These are phyloP conservation scores for Auriscalpium microsporum DNA, from an alignment of 768 basidiomycete species.

Conservation along the genomic window DNA sequence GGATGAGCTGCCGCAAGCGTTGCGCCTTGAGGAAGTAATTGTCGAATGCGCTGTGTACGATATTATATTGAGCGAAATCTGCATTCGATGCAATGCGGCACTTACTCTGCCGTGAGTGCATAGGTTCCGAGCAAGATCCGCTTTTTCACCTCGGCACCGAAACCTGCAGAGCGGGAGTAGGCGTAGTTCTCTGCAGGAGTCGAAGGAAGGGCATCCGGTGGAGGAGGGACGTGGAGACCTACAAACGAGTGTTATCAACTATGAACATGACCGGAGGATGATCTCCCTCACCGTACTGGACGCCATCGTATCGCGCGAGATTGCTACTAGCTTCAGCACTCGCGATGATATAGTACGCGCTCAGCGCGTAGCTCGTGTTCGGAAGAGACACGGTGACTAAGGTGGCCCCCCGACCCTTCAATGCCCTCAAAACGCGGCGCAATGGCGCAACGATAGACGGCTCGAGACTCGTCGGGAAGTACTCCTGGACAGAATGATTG, in stretches of 20 bases:
- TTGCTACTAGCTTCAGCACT: conserved; percentile 93
- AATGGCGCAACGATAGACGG: conserved; percentile 35
- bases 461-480: conserved; percentile 66
- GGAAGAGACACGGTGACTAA: conserved; percentile 72
- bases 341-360: conserved; percentile 94
- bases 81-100: background rate
- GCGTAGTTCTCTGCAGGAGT: conserved; percentile 56
- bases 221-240: conserved; percentile 45
- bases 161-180: conserved; percentile 55
- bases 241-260: background rate
- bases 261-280: no score
- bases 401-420: conserved; percentile 50
- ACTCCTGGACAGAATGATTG: conserved; percentile 41
- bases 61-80: background rate
- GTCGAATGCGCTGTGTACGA: conserved; percentile 71
- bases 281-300: conserved; percentile 58
- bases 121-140: conserved; percentile 87
- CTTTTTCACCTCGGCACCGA: conserved; percentile 80
- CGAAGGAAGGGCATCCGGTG: conserved; percentile 34
- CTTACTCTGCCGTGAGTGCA: conserved; percentile 86
- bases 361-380: conserved; percentile 60
- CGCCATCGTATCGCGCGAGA: conserved; percentile 82
- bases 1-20: conserved; percentile 62
- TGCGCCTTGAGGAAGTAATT: conserved; percentile 96
- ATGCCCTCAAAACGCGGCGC: conserved; percentile 34